phyloP scores from a whole-genome alignment of 495 filamentous ascomycete genomes.

The Xylaria bambusicola region DNA sequence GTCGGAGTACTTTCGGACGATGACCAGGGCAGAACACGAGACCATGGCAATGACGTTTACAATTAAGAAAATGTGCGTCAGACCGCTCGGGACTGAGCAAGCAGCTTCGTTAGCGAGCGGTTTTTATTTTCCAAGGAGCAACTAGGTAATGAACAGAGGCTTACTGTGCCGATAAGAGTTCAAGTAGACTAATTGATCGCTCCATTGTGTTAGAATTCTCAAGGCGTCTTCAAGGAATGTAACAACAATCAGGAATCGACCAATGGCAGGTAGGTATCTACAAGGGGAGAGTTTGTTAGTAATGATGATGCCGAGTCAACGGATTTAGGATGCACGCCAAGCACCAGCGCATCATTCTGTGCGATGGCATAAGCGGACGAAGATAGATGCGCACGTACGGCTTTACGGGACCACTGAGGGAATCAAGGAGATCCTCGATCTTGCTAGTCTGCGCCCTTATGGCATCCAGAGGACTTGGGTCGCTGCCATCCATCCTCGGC shows the following conservation, averaged over 20 bases:
- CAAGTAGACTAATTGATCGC: slow-evolving; percentile 89
- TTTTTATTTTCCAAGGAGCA: neutral
- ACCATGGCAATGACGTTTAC: slow-evolving; percentile 89
- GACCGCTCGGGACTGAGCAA: slow-evolving; percentile 73
- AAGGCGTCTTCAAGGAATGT: slow-evolving; percentile 97
- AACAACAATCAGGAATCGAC: slow-evolving; percentile 95
- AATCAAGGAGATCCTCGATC: slow-evolving; percentile 94
- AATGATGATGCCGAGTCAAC: slow-evolving; percentile 6
- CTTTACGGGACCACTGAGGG: slow-evolving; percentile 85
- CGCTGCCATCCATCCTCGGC: slow-evolving; percentile 58
- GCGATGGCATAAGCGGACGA: neutral
- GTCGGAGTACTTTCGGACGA: slow-evolving; percentile 86
- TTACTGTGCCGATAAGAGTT: slow-evolving; percentile 91
- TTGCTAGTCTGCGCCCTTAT: slow-evolving; percentile 96
- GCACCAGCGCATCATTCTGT: neutral
- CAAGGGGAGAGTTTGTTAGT: slow-evolving; percentile 29
- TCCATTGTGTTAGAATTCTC: slow-evolving; percentile 97
- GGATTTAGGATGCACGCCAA: neutral
- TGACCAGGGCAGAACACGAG: slow-evolving; percentile 79
- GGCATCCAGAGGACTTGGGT: slow-evolving; percentile 85
- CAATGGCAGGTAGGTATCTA: slow-evolving; percentile 92
- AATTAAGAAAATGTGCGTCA: slow-evolving; percentile 93
- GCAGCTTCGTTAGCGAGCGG: slow-evolving; percentile 21
- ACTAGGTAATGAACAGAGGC: slow-evolving; percentile 31
- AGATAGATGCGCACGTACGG: slow-evolving; percentile 67